A percentile compares a stretch with the other conserved stretches of the same genome.
These are phyloP conservation scores for Zymoseptoria pseudotritici DNA, from an alignment of 2,329 filamentous ascomycete species.

Conservation along the genomic window DNA sequence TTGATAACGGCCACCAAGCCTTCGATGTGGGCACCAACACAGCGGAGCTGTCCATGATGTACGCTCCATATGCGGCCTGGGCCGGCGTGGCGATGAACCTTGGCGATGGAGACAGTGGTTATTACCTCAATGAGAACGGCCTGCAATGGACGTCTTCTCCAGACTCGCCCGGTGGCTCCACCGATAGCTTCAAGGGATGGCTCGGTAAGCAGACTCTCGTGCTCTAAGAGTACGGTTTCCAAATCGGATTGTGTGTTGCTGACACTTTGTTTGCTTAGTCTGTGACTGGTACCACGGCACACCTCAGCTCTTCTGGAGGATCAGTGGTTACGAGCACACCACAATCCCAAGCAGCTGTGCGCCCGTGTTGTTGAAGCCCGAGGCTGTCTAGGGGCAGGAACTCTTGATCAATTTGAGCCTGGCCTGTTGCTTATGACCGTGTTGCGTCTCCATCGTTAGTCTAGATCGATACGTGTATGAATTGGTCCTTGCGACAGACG, in stretches of 20 bases:
- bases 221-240: not conserved
- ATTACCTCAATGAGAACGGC: constrained; percentile 27
- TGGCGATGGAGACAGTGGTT: constrained; percentile 13
- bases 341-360: constrained; percentile 24
- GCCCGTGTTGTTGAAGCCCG: constrained; percentile 22
- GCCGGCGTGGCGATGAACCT: constrained; percentile 26
- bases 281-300: constrained; percentile 29
- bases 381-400: constrained; percentile 17
- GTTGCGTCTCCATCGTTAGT: too few species aligned
- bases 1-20: constrained; percentile 22
- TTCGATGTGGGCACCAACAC: constrained; percentile 24
- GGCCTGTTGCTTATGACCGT: too few species aligned
- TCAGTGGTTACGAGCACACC: constrained; percentile 14
- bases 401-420: too few species aligned
- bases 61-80: constrained; percentile 26
- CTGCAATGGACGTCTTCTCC: constrained; percentile 23
- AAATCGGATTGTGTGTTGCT: not conserved
- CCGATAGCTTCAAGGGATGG: constrained; percentile 24
- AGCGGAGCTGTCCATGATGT: constrained; percentile 12
- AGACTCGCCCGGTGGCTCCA: constrained; percentile 1
- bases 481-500: too few species aligned
- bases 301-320: constrained; percentile 28
- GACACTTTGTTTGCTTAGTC: constrained; percentile 9
- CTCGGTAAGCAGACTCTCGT: constrained; percentile 10
- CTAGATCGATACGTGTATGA: too few species aligned